A percentile compares a stretch with the other conserved stretches of the same genome.
Conservation (phyloP, 768 basidiomycete genomes). For the Mrakia blollopis region DNA sequence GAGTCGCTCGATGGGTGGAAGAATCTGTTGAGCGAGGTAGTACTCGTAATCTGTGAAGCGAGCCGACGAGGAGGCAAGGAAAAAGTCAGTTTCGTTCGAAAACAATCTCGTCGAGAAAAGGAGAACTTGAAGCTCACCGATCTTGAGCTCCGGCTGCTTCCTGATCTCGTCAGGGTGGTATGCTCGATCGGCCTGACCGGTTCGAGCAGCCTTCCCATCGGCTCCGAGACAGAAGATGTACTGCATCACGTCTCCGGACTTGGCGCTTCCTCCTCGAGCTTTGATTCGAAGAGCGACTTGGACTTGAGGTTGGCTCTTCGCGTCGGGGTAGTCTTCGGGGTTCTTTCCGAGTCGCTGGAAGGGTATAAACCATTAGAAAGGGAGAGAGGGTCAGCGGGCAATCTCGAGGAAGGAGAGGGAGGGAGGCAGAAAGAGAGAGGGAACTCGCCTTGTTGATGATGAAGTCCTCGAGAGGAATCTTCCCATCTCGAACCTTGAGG, state of each 20-base stretch:
- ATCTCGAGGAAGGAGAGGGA: not conserved
- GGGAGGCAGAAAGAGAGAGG: not conserved
- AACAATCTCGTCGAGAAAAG: not conserved
- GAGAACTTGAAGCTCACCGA: slow-evolving; percentile 53
- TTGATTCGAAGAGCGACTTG: slow-evolving; percentile 92
- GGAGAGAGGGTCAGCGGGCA: not conserved
- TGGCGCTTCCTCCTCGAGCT: slow-evolving; percentile 69
- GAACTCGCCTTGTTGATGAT: slow-evolving; percentile 78
- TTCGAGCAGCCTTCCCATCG: slow-evolving; percentile 65
- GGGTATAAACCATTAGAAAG: not conserved
- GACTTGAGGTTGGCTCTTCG: slow-evolving; percentile 90
- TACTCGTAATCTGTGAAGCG: slow-evolving; percentile 69
- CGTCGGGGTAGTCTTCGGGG: slow-evolving; percentile 94
- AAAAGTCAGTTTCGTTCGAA: not conserved
- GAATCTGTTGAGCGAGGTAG: slow-evolving; percentile 83
- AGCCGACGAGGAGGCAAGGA: no score
- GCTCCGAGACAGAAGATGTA: slow-evolving; percentile 80
- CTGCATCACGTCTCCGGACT: slow-evolving; percentile 86
- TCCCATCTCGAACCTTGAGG: slow-evolving; percentile 70
- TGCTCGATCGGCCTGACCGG: slow-evolving; percentile 80
- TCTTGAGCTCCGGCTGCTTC: slow-evolving; percentile 61
- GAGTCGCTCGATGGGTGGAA: slow-evolving; percentile 89
- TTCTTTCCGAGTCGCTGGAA: slow-evolving; percentile 86
- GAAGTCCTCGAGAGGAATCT: slow-evolving; percentile 82
- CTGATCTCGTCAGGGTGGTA: slow-evolving; percentile 90